Evolutionary conservation across 768 basidiomycete species (phyloP), one percentile per base, ranked within the genome.

Genomic region (Lactarius sp.): DNA sequence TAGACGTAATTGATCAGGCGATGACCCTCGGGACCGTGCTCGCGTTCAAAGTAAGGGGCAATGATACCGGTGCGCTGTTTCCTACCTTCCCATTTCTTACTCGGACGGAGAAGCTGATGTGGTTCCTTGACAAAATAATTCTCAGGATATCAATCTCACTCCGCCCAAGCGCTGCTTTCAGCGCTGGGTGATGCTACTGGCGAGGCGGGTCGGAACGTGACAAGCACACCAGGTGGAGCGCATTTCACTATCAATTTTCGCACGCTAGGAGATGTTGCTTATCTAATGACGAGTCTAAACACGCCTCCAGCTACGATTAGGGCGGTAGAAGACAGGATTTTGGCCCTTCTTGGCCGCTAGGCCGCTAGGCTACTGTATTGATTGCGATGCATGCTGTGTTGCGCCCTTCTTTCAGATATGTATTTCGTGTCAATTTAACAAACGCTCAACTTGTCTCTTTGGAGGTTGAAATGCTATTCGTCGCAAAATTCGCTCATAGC

Each of bases 11-110:
- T 13, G 81, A 83, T 31, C 88, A 90, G 61, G 83, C 81, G 6
- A 97, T 98, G 94, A 78, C 93, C 0, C 75, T 98, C 54, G 95
- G 95, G 3, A 91, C 87, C 13, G 90, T 98, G 3, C 77, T 97
- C 9, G 84, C 86, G 2, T 83, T 98, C 71, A 90, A 87, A 69
- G 73, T 97, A 41, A 79, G 81, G 67, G 86, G 83, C 55, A 75
- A 76, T 39, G 68, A 74, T 31, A 78, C 75, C 57, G 88, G 90
- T 90, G 69, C 56, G 78, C 72, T 20, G 13, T 6, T 47, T 39
- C 5, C 6, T 47, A 0, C 13, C 39, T 6, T 16, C 16, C 8
- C 20, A 37, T 37, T 62, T n/a, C 33, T 37, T 10, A 39, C n/a
- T 53, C 18, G 36, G 55, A 55, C 33, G 34, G 22, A 13, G 34